phyloP scores from a whole-genome alignment of 257 asterid species.

The Haberlea rhodopensis region DNA sequence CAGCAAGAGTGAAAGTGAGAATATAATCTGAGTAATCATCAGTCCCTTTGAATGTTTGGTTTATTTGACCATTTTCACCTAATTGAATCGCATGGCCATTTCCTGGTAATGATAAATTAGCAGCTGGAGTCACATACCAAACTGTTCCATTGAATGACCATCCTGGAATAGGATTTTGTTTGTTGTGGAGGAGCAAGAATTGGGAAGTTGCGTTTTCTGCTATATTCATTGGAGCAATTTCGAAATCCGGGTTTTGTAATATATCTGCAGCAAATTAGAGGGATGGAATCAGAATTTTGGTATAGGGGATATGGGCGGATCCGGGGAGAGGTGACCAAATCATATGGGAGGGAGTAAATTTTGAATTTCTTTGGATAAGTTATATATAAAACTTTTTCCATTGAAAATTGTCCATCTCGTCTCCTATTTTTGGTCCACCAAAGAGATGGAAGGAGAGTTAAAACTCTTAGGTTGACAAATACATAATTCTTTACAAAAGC shows the following conservation, averaged over 20 bases:
- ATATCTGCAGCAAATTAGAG: conserved; percentile 16
- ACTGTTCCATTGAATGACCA: conserved; percentile 33
- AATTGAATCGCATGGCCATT: conserved; percentile 25
- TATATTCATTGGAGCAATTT: conserved; percentile 25
- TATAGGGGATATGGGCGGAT: neutral
- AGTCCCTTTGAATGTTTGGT: conserved; percentile 24
- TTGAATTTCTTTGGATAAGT: no score
- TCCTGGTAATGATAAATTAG: conserved; percentile 22
- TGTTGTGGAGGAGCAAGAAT: conserved; percentile 18
- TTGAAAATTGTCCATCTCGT: no score
- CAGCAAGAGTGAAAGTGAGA: conserved; percentile 30
- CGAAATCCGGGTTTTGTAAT: conserved; percentile 29
- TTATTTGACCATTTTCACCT: conserved; percentile 29
- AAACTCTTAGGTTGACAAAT: no score
- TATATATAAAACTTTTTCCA: no score
- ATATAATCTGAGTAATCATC: conserved; percentile 14
- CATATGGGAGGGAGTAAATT: no score
- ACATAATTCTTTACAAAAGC: no score
- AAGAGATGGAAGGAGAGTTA: no score
- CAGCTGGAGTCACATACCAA: conserved; percentile 17
- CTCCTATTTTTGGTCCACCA: no score
- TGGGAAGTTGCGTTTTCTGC: conserved; percentile 22
- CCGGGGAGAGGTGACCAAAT: no score
- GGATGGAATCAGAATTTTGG: neutral
- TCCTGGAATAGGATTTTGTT: conserved; percentile 26